Evolutionary conservation across 1,284 basidiomycete genomes (phyloP).

Genomic region (Tranzscheliella williamsii): DNA sequence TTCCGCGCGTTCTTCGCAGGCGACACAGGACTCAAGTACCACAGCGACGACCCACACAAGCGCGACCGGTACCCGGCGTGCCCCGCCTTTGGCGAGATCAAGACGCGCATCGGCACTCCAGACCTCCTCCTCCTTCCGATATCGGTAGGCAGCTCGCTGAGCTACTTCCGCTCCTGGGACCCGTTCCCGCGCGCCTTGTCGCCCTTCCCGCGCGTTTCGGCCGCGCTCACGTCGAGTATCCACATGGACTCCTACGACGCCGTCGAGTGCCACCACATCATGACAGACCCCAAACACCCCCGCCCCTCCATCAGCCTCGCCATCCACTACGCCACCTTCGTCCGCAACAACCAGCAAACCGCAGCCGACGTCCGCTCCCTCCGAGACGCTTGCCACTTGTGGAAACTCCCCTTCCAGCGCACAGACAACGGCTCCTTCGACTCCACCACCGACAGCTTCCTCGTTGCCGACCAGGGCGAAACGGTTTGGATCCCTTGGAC

Average conservation of each 20-base stretch:
- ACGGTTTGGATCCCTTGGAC: constrained; percentile 40
- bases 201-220: constrained; percentile 41
- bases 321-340: constrained; percentile 47
- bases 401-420: constrained; percentile 8
- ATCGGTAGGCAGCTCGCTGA: constrained; percentile 43
- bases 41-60: constrained; percentile 21
- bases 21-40: constrained; percentile 54
- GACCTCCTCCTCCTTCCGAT: constrained; percentile 53
- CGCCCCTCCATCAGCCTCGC: constrained; percentile 21
- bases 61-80: constrained; percentile 40
- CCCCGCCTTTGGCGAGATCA: constrained; percentile 52
- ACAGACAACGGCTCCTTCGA: background rate
- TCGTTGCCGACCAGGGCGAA: constrained; percentile 48
- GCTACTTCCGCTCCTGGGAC: constrained; percentile 46
- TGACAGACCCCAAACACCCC: constrained; percentile 1
- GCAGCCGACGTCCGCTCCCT: constrained; percentile 39
- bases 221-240: constrained; percentile 38
- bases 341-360: constrained; percentile 43
- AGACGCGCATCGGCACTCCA: constrained; percentile 18
- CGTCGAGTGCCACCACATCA: constrained; percentile 31
- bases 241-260: constrained; percentile 52
- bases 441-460: constrained; percentile 9
- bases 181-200: constrained; percentile 42
- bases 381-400: constrained; percentile 25
- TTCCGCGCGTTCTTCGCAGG: constrained; percentile 55